Evolutionary conservation across 2,329 filamentous ascomycete genomes (phyloP).

Genomic region (Aspergillus quadrilineatus): DNA sequence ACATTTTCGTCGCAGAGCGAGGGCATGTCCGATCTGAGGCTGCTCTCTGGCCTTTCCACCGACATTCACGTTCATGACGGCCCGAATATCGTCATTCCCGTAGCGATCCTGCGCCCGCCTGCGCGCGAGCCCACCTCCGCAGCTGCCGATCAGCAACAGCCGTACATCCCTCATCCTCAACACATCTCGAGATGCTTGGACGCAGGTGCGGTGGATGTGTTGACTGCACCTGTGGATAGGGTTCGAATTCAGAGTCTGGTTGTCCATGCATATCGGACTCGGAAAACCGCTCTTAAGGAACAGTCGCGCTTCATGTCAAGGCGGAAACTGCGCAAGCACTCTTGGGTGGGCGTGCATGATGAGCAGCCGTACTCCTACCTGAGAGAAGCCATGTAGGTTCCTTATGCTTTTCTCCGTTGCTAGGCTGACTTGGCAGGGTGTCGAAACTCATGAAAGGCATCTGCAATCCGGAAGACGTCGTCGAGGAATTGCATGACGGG

Average conservation of each 20-base stretch:
- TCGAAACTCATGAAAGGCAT: constrained; percentile 87
- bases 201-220: constrained; percentile 80
- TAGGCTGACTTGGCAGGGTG: constrained; percentile 49
- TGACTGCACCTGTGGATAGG: constrained; percentile 73
- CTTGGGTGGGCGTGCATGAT: constrained; percentile 86
- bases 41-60: constrained; percentile 49
- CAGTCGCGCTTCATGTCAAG: constrained; percentile 70
- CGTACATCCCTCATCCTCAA: constrained; percentile 48
- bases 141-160: constrained; percentile 20
- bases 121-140: constrained; percentile 17
- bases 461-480: constrained; percentile 66
- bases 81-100: constrained; percentile 50
- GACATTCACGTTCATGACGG: constrained; percentile 52
- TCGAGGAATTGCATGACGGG: constrained; percentile 62
- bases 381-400: constrained; percentile 73
- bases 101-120: constrained; percentile 46
- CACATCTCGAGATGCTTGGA: constrained; percentile 73
- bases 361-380: constrained; percentile 86
- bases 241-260: constrained; percentile 73
- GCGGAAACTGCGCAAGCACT: constrained; percentile 76
- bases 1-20: constrained; percentile 46
- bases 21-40: constrained; percentile 49
- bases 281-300: constrained; percentile 72
- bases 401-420: neutral
- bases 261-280: constrained; percentile 79